Evolutionary conservation across 2,329 filamentous ascomycete species (phyloP).

Genomic region (Claviceps humidiphila): DNA sequence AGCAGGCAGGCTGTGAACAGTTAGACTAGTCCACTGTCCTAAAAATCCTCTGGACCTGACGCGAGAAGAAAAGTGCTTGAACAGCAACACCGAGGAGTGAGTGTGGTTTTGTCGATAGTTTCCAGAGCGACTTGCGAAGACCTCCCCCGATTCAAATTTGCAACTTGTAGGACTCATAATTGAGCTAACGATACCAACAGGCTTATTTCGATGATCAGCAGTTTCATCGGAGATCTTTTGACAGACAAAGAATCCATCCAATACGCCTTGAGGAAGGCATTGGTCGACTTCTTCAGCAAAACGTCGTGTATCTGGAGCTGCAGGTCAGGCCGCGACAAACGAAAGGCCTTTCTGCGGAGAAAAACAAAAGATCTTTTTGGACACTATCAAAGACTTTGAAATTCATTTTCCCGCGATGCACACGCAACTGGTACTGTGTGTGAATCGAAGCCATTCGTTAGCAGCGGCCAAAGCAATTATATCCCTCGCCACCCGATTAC

Average conservation of each 20-base stretch:
- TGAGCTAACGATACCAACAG: slow-evolving; percentile 21
- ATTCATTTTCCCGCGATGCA: slow-evolving; percentile 31
- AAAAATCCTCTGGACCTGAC: slow-evolving; percentile 58
- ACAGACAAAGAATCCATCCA: slow-evolving; percentile 45
- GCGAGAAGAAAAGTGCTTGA: slow-evolving; percentile 50
- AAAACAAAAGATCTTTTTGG: slow-evolving; percentile 56
- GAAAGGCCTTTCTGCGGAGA: slow-evolving; percentile 41
- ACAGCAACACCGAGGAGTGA: slow-evolving; percentile 57
- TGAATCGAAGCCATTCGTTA: slow-evolving; percentile 53
- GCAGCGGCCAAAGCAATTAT: slow-evolving; percentile 51
- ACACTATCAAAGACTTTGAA: slow-evolving; percentile 44
- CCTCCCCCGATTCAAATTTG: too few relatives aligned
- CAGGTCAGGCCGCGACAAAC: slow-evolving; percentile 64
- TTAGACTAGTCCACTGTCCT: slow-evolving; percentile 32
- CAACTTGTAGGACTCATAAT: too few relatives aligned
- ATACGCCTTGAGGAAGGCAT: slow-evolving; percentile 51
- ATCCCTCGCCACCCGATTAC: slow-evolving; percentile 39
- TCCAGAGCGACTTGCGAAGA: neutral
- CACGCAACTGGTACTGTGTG: slow-evolving; percentile 56
- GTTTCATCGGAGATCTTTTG: slow-evolving; percentile 66
- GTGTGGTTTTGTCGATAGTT: slow-evolving; percentile 10
- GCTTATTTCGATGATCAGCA: slow-evolving; percentile 68
- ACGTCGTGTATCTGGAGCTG: slow-evolving; percentile 66
- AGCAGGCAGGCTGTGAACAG: slow-evolving; percentile 28
- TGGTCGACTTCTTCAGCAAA: slow-evolving; percentile 55